A percentile compares a stretch with the other conserved stretches of the same genome.
These are phyloP conservation scores for Neofusicoccum cordaticola DNA, from an alignment of 2,329 filamentous ascomycete species.

Conservation along the genomic window DNA sequence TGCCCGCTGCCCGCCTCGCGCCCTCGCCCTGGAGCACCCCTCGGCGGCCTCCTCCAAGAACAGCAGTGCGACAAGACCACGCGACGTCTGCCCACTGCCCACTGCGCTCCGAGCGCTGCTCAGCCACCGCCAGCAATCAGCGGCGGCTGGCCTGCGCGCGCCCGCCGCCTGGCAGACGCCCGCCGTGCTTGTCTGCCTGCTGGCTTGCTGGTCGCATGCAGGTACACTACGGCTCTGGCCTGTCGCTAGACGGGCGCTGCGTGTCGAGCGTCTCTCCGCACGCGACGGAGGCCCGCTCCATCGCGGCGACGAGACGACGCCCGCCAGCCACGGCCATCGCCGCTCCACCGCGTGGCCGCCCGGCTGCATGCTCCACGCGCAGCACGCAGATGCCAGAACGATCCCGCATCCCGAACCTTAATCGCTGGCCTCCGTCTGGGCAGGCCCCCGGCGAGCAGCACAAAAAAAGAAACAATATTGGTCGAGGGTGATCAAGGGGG, in stretches of 20 bases:
- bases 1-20: background rate
- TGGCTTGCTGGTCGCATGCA: background rate
- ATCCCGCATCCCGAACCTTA: slow-evolving; percentile 13
- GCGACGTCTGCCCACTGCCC: slow-evolving; percentile 12
- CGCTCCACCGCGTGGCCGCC: background rate
- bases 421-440: background rate
- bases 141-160: background rate
- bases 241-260: background rate
- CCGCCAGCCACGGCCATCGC: slow-evolving; percentile 3
- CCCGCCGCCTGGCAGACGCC: background rate
- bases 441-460: background rate
- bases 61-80: background rate
- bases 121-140: slow-evolving; percentile 15
- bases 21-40: background rate
- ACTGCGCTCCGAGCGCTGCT: slow-evolving; percentile 12
- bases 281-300: background rate
- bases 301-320: background rate
- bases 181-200: background rate
- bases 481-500: slow-evolving; percentile 10
- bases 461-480: slow-evolving; percentile 12
- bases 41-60: background rate
- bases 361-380: background rate
- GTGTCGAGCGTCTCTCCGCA: background rate
- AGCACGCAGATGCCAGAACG: slow-evolving; percentile 6
- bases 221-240: slow-evolving; percentile 6